Evolutionary conservation across 164 flowering plant species (phyloP).

Genomic region (Nymphaea colorata): DNA sequence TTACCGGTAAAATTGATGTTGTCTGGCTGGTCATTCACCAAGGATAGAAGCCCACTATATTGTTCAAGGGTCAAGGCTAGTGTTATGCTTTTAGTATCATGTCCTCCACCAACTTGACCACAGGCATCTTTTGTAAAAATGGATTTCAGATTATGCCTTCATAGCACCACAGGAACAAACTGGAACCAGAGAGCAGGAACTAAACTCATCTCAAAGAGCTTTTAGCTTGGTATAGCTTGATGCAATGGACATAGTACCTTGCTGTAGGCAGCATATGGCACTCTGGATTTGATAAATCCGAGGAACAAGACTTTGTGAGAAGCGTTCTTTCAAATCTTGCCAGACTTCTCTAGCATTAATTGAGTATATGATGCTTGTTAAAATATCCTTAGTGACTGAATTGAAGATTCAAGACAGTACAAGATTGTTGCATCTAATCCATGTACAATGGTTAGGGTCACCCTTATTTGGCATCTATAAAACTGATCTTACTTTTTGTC

Average conservation of each 20-base stretch:
- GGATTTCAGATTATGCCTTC: background rate
- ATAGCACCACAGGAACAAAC: background rate
- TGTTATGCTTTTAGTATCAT: too few species aligned
- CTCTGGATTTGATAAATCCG: background rate
- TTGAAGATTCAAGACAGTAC: constrained; percentile 3
- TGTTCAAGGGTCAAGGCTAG: too few species aligned
- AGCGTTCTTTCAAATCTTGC: background rate
- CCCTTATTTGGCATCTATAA: too few species aligned
- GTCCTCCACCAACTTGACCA: too few species aligned
- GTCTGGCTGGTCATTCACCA: background rate
- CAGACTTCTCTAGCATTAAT: background rate
- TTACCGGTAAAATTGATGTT: background rate
- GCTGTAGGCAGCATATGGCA: background rate
- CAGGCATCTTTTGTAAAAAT: too few species aligned
- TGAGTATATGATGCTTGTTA: constrained; percentile 1
- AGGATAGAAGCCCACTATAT: background rate
- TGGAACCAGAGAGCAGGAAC: background rate
- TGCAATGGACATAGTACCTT: background rate
- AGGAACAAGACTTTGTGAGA: constrained; percentile 1
- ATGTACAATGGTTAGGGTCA: background rate
- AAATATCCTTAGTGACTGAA: background rate
- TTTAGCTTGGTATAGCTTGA: background rate
- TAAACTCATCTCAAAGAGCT: background rate
- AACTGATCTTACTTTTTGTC: constrained; percentile 1
- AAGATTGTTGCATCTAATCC: background rate